Conservation (phyloP, 2,329 filamentous ascomycete genomes). For the Neonectria coccinea region DNA sequence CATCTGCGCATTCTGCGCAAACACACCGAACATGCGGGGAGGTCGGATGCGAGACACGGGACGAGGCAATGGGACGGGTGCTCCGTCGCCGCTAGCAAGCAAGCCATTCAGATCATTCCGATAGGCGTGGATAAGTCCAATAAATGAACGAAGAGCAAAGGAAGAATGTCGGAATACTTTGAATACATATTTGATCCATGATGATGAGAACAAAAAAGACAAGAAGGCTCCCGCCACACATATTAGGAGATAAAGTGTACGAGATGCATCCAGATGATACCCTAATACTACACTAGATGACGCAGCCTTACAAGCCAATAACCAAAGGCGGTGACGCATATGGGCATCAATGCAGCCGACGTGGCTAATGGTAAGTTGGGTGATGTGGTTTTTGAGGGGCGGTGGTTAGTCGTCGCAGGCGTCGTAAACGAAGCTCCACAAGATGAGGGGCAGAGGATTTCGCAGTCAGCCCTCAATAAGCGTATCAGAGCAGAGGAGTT, state of each 20-base stretch:
- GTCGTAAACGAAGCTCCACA: constrained; percentile 10
- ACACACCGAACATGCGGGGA: constrained; percentile 66
- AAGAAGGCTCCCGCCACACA: constrained; percentile 39
- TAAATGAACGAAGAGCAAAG: constrained; percentile 19
- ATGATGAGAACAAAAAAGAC: constrained; percentile 32
- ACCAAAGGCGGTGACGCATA: constrained; percentile 14
- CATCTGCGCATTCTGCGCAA: constrained; percentile 72
- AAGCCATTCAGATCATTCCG: constrained; percentile 59
- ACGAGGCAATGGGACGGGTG: constrained; percentile 44
- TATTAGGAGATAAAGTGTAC: constrained; percentile 29
- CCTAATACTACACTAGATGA: constrained; percentile 24
- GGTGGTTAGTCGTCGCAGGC: neutral
- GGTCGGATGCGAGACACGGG: constrained; percentile 60
- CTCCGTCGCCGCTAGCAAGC: constrained; percentile 55
- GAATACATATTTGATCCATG: constrained; percentile 23
- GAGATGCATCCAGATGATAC: constrained; percentile 31
- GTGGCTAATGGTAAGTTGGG: constrained; percentile 17
- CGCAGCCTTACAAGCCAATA: constrained; percentile 22
- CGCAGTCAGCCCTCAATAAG: neutral
- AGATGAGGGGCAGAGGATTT: constrained; percentile 7
- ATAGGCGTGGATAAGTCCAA: constrained; percentile 43
- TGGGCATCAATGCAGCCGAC: constrained; percentile 27
- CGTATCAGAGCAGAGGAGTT: constrained; percentile 20
- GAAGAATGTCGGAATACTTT: constrained; percentile 22
- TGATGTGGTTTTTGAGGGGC: neutral